phyloP scores from a whole-genome alignment of 768 basidiomycete genomes.

The Panaeolus cyanescens region DNA sequence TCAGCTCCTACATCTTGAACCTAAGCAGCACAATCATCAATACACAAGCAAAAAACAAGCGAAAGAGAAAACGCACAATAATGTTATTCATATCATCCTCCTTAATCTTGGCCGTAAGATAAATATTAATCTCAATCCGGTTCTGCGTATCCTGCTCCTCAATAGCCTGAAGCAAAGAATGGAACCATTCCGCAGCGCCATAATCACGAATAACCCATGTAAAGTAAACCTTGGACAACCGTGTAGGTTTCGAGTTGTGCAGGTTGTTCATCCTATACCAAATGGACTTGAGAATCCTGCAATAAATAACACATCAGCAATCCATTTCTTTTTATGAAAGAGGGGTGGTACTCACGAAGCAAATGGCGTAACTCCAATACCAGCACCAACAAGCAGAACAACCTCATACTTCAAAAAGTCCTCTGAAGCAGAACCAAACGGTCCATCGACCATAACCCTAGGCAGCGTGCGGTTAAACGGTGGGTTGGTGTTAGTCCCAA shows the following conservation, averaged over 20 bases:
- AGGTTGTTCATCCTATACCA: conserved; percentile 97
- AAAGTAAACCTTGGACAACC: conserved; percentile 91
- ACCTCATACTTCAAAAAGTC: conserved; percentile 92
- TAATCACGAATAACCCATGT: conserved; percentile 97
- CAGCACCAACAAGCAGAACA: conserved; percentile 86
- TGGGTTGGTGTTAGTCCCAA: conserved; percentile 57
- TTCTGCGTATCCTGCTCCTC: conserved; percentile 89
- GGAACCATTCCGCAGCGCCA: conserved; percentile 91
- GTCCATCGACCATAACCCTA: conserved; percentile 94
- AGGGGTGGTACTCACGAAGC: conserved; percentile 67
- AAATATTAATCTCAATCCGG: conserved; percentile 91
- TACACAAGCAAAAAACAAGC: not conserved
- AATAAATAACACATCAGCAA: not conserved
- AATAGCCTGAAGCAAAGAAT: conserved; percentile 88
- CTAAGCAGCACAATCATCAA: conserved; percentile 28
- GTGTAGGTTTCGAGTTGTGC: conserved; percentile 70
- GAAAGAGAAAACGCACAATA: conserved; percentile 49
- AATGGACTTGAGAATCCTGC: conserved; percentile 84
- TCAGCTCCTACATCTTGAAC: conserved; percentile 92
- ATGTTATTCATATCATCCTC: conserved; percentile 96
- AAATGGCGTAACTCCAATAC: conserved; percentile 96
- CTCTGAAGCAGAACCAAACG: conserved; percentile 91
- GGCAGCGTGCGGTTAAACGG: conserved; percentile 77
- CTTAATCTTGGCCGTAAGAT: conserved; percentile 88
- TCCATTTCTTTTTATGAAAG: not conserved